These are phyloP conservation scores for Acer campestre DNA, from an alignment of 345 rosid genomes.

Conservation along the genomic window DNA sequence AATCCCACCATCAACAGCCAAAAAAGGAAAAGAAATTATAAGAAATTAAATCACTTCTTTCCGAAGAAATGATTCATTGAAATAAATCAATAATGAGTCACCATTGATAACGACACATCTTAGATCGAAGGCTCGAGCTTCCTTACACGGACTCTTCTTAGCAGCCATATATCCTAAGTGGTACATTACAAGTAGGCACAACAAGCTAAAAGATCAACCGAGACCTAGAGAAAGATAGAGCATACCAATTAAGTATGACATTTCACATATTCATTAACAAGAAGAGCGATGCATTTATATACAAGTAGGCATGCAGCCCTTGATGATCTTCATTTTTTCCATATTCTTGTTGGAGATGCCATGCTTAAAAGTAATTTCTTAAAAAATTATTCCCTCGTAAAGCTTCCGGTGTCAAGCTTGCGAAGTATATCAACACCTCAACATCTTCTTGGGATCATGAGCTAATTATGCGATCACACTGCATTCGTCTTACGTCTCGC, in stretches of 20 bases:
- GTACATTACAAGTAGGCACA: not conserved
- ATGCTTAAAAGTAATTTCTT: too few species aligned
- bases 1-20: not conserved
- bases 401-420: too few species aligned
- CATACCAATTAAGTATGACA: not conserved
- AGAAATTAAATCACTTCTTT: too few species aligned
- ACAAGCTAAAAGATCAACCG: not conserved
- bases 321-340: not conserved
- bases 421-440: not conserved
- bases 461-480: not conserved
- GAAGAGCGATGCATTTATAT: not conserved
- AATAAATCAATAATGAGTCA: too few species aligned
- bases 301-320: not conserved
- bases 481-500: too few species aligned
- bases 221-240: not conserved
- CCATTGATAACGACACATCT: too few species aligned
- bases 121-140: not conserved
- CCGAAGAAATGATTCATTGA: too few species aligned
- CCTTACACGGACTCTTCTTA: not conserved
- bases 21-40: not conserved
- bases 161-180: not conserved
- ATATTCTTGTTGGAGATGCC: too few species aligned
- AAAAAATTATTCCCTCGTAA: too few species aligned
- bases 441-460: not conserved
- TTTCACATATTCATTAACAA: not conserved